Evolutionary conservation across 192 early-diverging fungal species (phyloP).

Genomic region (Coemansia sp.): DNA sequence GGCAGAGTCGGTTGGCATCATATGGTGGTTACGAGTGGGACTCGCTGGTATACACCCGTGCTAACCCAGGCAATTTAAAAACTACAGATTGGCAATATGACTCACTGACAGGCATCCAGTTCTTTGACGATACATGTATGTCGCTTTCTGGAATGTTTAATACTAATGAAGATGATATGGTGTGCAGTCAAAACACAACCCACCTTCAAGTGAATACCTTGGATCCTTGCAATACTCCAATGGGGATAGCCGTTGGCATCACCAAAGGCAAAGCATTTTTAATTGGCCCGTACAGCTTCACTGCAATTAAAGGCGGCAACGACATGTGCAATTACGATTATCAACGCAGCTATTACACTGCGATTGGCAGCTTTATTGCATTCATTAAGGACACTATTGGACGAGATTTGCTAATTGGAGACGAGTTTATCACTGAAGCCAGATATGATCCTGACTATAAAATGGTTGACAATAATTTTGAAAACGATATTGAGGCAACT

Average conservation of each 20-base stretch:
- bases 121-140: neutral
- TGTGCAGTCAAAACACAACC: neutral
- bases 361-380: neutral
- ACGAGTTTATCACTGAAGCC: neutral
- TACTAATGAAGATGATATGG: neutral
- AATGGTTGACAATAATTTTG: neutral
- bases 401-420: neutral
- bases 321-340: slow-evolving; percentile 9
- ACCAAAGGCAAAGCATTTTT: slow-evolving; percentile 2
- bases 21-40: neutral
- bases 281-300: slow-evolving; percentile 20
- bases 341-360: slow-evolving; percentile 12
- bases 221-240: neutral
- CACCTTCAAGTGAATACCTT: neutral
- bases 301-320: slow-evolving; percentile 5
- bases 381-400: neutral
- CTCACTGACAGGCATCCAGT: neutral
- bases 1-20: neutral
- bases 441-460: neutral
- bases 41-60: neutral
- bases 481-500: neutral
- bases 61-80: neutral
- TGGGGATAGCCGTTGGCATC: neutral
- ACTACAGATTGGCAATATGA: neutral
- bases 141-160: neutral